phyloP scores from a whole-genome alignment of 768 basidiomycete genomes.

The Lactarius akahatsu region DNA sequence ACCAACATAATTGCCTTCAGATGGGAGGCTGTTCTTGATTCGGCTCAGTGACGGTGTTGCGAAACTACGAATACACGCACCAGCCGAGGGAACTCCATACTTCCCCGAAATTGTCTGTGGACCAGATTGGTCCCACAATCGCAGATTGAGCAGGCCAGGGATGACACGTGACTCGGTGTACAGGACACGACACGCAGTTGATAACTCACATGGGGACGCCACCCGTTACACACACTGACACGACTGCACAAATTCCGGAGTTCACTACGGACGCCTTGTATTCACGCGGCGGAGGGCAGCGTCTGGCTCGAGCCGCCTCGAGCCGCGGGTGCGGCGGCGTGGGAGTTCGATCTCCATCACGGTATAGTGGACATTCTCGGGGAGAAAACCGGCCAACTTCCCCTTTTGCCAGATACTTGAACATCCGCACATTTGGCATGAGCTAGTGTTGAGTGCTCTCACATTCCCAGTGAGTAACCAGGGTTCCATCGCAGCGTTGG shows the following conservation, averaged over 20 bases:
- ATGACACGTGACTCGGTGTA: no score
- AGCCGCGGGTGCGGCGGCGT: background rate
- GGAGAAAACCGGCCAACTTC: background rate
- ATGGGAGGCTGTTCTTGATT: no score
- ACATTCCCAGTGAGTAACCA: background rate
- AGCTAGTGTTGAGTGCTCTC: background rate
- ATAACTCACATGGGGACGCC: no score
- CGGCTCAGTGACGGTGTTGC: no score
- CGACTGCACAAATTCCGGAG: background rate
- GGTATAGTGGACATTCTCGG: background rate
- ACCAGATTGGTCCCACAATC: no score
- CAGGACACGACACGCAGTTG: no score
- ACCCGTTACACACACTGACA: no score
- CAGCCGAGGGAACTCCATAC: no score
- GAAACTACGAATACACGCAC: no score
- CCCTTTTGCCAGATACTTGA: background rate
- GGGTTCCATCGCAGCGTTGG: background rate
- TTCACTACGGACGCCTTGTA: background rate
- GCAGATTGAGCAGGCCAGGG: no score
- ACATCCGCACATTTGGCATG: background rate
- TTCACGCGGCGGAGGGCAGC: background rate
- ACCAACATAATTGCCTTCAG: no score
- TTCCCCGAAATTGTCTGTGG: no score
- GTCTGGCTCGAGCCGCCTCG: background rate
- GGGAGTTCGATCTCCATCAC: background rate